Conservation (phyloP, 192 early-diverging fungal species). For the Backusella circina region DNA sequence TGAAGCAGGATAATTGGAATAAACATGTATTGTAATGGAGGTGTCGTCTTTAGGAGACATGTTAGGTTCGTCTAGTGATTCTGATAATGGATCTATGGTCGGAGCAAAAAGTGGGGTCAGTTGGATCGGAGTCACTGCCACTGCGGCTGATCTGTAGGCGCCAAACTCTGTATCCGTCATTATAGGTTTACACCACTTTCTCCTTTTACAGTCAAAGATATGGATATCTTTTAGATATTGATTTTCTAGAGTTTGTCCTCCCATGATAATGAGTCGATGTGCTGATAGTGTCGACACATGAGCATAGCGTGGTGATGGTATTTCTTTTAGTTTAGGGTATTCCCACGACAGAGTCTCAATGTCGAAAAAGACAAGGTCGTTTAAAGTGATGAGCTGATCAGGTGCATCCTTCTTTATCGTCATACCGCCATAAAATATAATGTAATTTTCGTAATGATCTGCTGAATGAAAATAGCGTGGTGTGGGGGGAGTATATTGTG, state of each 20-base stretch:
- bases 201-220: conserved; percentile 61
- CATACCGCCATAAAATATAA: conserved; percentile 79
- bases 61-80: conserved; percentile 22
- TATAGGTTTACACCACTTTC: conserved; percentile 58
- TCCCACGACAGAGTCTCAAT: conserved; percentile 60
- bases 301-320: conserved; percentile 69
- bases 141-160: conserved; percentile 72
- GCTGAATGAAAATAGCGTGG: conserved; percentile 76
- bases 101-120: not conserved
- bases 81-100: not conserved
- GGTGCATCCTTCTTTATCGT: conserved; percentile 55
- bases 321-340: conserved; percentile 37
- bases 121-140: conserved; percentile 41
- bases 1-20: conserved; percentile 58
- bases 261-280: conserved; percentile 60
- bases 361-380: conserved; percentile 65
- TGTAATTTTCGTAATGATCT: conserved; percentile 53
- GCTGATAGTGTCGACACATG: conserved; percentile 65
- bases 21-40: conserved; percentile 42
- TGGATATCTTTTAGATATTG: conserved; percentile 75
- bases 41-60: not conserved
- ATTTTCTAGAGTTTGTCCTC: conserved; percentile 73
- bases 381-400: conserved; percentile 58
- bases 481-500: conserved; percentile 32
- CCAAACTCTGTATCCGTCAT: conserved; percentile 69